Base-by-base conservation (phyloP, 169 alveolate genomes). In the Plasmodium falciparum region DNA sequence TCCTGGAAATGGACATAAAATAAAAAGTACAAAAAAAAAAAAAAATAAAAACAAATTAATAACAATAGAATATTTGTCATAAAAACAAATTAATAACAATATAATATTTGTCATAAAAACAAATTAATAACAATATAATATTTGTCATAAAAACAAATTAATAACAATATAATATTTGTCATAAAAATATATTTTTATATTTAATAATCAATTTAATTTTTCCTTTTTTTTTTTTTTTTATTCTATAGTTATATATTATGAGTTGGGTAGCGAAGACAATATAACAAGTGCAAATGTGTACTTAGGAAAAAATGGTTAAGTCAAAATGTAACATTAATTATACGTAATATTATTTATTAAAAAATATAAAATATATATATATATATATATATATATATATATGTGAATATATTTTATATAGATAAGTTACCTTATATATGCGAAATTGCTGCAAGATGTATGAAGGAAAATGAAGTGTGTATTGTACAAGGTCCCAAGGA, bases 1-100 rank as follows among this genome's bases (percentile, higher is more conserved):
- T 56, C 92, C 92, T 13, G 71, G 88, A 72, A 72, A 86, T 86
- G 92, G 92, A 22, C 74, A 86, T 52, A 86, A 86, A 86, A 72
- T 86, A 72, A 86, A 71, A 86, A 54, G 92, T 86, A 71, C 58
- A 71, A 58, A 73, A 63, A 59, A 39, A 73, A 63, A 59, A 39
- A 58, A 43, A 74, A 12, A 43, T 65, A 43, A 20, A 1, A 11
- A 54, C n/a, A 56, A 11, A 33, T 17, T 54, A 47, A 20, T 12
- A 80, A 49, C 17, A 33, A 20, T 3, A 56, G 2, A 17, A 56
- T 80, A 24, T 9, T 15, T 5, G n/a, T n/a, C n/a, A n/a, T n/a
- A 29, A 65, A 58, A 67, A 45, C 2, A 4, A 17, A 39, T 33
- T 29, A 49, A 15, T 33, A 59, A n/a, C 9, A 2, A 47, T n/a